These are phyloP conservation scores for Rhodofomes roseus DNA, from an alignment of 1,284 basidiomycete genomes.

Conservation along the genomic window DNA sequence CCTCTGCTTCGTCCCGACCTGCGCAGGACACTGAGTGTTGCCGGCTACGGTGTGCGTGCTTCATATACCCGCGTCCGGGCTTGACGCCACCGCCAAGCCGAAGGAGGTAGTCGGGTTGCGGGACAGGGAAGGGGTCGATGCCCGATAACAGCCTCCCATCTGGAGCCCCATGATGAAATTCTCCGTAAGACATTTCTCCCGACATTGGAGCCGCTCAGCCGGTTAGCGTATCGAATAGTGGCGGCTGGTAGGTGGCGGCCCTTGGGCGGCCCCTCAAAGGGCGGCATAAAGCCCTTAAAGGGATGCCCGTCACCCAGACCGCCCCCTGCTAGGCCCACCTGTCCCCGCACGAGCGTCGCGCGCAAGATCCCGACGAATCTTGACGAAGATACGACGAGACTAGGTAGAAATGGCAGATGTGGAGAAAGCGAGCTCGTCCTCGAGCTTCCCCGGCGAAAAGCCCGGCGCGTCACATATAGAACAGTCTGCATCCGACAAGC, in stretches of 20 bases:
- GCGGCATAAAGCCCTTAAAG: not conserved
- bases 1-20: not conserved
- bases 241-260: no score
- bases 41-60: no score
- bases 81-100: not conserved
- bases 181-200: not conserved
- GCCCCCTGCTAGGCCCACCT: not conserved
- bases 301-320: not conserved
- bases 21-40: not conserved
- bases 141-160: not conserved
- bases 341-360: not conserved
- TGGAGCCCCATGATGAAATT: not conserved
- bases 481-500: not conserved
- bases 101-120: not conserved
- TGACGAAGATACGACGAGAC: not conserved
- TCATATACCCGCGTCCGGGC: not conserved
- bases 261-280: not conserved
- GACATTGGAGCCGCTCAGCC: not conserved
- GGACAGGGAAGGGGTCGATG: not conserved
- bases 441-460: slow-evolving; percentile 4
- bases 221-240: not conserved
- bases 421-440: not conserved
- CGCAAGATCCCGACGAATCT: not conserved
- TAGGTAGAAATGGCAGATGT: not conserved
- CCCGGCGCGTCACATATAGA: slow-evolving; percentile 4